phyloP scores from a whole-genome alignment of 495 filamentous ascomycete species.

The Aspergillus cavernicola region DNA sequence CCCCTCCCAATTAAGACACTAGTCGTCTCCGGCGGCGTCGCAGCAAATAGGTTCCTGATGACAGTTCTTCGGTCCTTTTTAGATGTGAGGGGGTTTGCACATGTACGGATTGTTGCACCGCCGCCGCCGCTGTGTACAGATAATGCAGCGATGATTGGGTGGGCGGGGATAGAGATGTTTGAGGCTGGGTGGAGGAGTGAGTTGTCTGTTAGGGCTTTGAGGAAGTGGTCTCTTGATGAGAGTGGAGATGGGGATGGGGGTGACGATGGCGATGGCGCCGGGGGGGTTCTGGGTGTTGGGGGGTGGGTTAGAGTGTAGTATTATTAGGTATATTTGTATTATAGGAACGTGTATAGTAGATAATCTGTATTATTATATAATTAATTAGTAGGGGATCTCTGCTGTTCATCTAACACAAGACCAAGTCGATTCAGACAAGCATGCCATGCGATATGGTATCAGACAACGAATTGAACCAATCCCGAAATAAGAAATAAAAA shows the following conservation, averaged over 20 bases:
- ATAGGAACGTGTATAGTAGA: too few species aligned
- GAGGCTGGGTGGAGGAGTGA: slow-evolving; percentile 67
- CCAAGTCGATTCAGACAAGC: too few species aligned
- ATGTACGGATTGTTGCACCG: slow-evolving; percentile 67
- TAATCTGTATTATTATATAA: too few species aligned
- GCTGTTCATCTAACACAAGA: too few species aligned
- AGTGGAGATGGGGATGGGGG: slow-evolving; percentile 42
- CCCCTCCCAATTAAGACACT: slow-evolving; percentile 56
- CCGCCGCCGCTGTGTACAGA: slow-evolving; percentile 79
- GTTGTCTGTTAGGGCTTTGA: slow-evolving; percentile 53
- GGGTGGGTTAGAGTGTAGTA: slow-evolving; percentile 34
- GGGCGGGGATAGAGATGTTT: slow-evolving; percentile 91
- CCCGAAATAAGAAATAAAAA: slow-evolving; percentile 16
- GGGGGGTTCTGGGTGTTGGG: slow-evolving; percentile 47
- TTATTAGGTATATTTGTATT: too few species aligned
- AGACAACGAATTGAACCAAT: slow-evolving; percentile 22
- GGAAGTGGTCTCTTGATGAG: slow-evolving; percentile 77
- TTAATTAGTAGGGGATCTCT: too few species aligned
- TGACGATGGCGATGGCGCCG: too few species aligned
- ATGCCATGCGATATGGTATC: too few species aligned
- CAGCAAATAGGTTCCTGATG: slow-evolving; percentile 73
- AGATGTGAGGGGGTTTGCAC: slow-evolving; percentile 55
- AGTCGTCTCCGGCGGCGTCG: slow-evolving; percentile 87
- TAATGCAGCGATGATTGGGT: slow-evolving; percentile 98
- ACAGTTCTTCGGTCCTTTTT: slow-evolving; percentile 61